Conservation (phyloP, 768 basidiomycete species). For the Pulveroboletus sp. region DNA sequence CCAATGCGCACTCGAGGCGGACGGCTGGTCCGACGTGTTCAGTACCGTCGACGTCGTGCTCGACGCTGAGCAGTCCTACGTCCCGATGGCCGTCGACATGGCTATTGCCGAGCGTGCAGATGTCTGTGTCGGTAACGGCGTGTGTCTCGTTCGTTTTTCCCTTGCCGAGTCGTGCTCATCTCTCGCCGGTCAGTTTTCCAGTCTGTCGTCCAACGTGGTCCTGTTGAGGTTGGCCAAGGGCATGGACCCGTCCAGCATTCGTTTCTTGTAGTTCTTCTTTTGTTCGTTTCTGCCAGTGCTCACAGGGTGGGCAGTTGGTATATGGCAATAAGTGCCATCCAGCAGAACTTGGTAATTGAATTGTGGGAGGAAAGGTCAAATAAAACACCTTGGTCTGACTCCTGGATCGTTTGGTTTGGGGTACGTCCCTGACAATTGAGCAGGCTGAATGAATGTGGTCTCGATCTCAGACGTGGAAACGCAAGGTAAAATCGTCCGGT, state of each 20-base stretch:
- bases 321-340: too few relatives aligned
- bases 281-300: too few relatives aligned
- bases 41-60: conserved; percentile 41
- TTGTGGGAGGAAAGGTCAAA: too few relatives aligned
- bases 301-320: too few relatives aligned
- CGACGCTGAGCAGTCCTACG: conserved; percentile 43
- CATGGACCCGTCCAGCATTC: conserved; percentile 35
- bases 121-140: conserved; percentile 60
- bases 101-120: conserved; percentile 53
- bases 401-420: too few relatives aligned
- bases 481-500: too few relatives aligned
- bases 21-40: conserved; percentile 49
- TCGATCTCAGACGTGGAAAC: too few relatives aligned
- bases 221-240: conserved; percentile 45
- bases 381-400: too few relatives aligned
- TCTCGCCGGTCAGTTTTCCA: conserved; percentile 34
- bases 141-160: conserved; percentile 27
- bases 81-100: conserved; percentile 58
- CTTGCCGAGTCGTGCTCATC: not conserved
- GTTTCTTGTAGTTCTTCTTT: conserved; percentile 46
- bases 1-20: conserved; percentile 34
- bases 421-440: too few relatives aligned
- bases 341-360: too few relatives aligned
- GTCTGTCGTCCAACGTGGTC: too few relatives aligned
- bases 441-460: too few relatives aligned